Conservation (phyloP, 2,329 filamentous ascomycete genomes). For the Alternaria viburni region DNA sequence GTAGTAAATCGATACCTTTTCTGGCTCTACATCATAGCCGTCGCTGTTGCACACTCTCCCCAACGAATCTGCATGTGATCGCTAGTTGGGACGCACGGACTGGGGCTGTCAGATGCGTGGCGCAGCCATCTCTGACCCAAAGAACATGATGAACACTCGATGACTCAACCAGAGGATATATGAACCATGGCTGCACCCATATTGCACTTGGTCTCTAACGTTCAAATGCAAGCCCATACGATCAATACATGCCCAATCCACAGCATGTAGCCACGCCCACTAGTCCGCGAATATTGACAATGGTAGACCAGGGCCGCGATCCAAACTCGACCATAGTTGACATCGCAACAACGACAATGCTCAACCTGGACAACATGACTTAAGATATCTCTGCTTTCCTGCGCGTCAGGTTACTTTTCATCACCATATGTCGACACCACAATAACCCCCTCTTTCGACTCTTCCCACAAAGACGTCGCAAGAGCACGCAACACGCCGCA, state of each 20-base stretch:
- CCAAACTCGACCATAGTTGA: not conserved
- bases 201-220: no score
- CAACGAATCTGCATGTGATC: not conserved
- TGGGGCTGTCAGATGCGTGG: not conserved
- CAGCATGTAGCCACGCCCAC: not conserved
- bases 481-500: not conserved
- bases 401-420: not conserved
- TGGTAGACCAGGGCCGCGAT: not conserved
- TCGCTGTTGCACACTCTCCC: not conserved
- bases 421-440: not conserved
- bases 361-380: not conserved
- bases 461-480: not conserved
- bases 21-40: not conserved
- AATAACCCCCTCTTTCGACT: not conserved
- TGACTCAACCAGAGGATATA: slow-evolving; percentile 3
- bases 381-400: not conserved
- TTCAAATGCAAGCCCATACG: not conserved
- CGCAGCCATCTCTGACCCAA: not conserved
- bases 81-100: not conserved
- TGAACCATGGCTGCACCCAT: not conserved
- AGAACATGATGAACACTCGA: not conserved
- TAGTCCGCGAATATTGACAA: not conserved
- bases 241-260: not conserved
- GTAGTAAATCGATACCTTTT: slow-evolving; percentile 4
- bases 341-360: not conserved